Conservation (phyloP, 1,284 basidiomycete species). For the Sporisorium graminicola region DNA sequence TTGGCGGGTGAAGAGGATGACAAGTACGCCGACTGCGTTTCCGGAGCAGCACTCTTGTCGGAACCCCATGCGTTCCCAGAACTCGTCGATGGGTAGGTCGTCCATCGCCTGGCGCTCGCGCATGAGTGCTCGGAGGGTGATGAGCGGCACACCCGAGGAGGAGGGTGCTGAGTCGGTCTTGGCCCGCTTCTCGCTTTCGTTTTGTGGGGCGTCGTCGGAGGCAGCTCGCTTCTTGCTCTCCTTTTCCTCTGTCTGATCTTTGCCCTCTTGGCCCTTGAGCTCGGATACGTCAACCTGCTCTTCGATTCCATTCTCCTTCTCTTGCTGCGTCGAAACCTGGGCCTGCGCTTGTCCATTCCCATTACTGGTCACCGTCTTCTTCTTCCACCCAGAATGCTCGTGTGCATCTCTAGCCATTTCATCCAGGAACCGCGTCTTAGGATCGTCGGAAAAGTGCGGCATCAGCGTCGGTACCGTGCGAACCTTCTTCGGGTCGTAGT, state of each 20-base stretch:
- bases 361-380: constrained; percentile 1
- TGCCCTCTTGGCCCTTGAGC: constrained; percentile 1
- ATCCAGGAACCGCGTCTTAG: constrained; percentile 68
- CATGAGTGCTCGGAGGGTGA: constrained; percentile 48
- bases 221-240: not conserved
- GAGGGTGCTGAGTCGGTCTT: constrained; percentile 8
- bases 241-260: not conserved
- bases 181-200: constrained; percentile 12
- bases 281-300: not conserved
- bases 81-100: constrained; percentile 58
- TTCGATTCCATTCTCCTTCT: constrained; percentile 20
- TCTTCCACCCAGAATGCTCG: constrained; percentile 60
- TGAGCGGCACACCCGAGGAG: constrained; percentile 22
- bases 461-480: constrained; percentile 61
- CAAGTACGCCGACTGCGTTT: constrained; percentile 66
- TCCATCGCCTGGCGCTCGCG: constrained; percentile 62
- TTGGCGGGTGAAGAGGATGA: constrained; percentile 50
- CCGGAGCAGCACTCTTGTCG: constrained; percentile 68
- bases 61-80: constrained; percentile 68
- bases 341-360: not conserved
- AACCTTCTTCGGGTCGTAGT: constrained; percentile 31
- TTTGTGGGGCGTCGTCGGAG: not conserved
- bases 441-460: constrained; percentile 68
- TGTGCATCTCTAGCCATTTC: constrained; percentile 63
- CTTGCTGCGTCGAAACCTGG: constrained; percentile 11